phyloP scores from a whole-genome alignment of 2,329 filamentous ascomycete genomes.

The Pseudogymnoascus sp. region DNA sequence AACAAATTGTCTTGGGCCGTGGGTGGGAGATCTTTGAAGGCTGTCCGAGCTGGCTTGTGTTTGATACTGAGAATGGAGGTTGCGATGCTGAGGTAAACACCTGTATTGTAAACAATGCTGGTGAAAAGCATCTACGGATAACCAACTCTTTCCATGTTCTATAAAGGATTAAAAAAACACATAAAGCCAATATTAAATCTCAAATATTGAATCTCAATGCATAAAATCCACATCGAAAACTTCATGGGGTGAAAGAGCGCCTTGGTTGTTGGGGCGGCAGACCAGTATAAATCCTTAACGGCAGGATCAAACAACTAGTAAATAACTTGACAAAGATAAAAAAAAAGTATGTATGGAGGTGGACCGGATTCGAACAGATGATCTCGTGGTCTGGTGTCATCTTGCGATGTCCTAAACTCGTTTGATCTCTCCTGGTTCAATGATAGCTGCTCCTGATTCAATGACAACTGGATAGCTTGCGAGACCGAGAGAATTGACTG shows the following conservation, averaged over 20 bases:
- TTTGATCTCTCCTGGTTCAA: background rate
- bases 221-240: background rate
- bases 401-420: background rate
- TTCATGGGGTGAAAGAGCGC: background rate
- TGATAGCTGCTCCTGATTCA: background rate
- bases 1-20: background rate
- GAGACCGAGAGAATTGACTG: background rate
- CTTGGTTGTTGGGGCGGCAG: background rate
- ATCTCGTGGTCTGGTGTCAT: background rate
- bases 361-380: background rate
- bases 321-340: background rate
- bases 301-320: background rate
- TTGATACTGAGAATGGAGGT: background rate
- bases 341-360: background rate
- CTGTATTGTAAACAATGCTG: background rate
- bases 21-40: background rate
- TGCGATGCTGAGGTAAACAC: background rate
- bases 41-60: background rate
- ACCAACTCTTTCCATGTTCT: background rate
- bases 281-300: background rate
- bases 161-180: background rate
- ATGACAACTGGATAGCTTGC: background rate
- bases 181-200: background rate
- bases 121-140: background rate
- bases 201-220: background rate